Conservation (phyloP, 352 stramenopile species). For the Elongisporangium undulatum region DNA sequence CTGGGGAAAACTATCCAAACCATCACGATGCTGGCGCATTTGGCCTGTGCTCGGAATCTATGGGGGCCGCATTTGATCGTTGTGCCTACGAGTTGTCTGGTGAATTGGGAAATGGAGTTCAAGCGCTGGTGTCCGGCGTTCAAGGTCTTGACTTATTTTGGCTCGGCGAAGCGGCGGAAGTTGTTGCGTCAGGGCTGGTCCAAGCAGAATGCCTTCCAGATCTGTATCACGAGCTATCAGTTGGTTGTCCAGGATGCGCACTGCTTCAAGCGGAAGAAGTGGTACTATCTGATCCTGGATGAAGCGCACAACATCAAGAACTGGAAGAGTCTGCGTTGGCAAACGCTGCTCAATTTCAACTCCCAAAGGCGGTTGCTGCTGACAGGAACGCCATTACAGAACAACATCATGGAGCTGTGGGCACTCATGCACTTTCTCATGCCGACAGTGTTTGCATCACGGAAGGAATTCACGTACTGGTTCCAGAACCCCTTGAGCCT, state of each 20-base stretch:
- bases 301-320: slow-evolving; percentile 99
- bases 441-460: slow-evolving; percentile 93
- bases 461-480: slow-evolving; percentile 97
- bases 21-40: slow-evolving; percentile 96
- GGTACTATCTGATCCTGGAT: slow-evolving; percentile 99
- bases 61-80: slow-evolving; percentile 99
- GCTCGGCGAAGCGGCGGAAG: slow-evolving; percentile 94
- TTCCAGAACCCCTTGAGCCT: slow-evolving; percentile 95
- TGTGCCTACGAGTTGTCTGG: slow-evolving; percentile 96
- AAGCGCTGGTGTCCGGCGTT: slow-evolving; percentile 97
- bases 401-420: slow-evolving; percentile 98
- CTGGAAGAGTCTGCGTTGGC: slow-evolving; percentile 97
- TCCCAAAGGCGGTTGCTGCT: slow-evolving; percentile 91
- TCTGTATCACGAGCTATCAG: slow-evolving; percentile 99
- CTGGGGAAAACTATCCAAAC: slow-evolving; percentile 99
- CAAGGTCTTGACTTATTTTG: slow-evolving; percentile 99
- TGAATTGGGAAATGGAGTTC: slow-evolving; percentile 99
- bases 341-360: slow-evolving; percentile 98
- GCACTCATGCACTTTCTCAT: slow-evolving; percentile 98
- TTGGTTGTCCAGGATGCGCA: slow-evolving; percentile 96
- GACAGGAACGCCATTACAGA: slow-evolving; percentile 97
- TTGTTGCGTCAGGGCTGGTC: slow-evolving; percentile 92
- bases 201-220: slow-evolving; percentile 95
- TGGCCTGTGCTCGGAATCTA: slow-evolving; percentile 88
- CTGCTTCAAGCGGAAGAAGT: slow-evolving; percentile 98